Evolutionary conservation across 768 basidiomycete species (phyloP), one percentile per base, ranked within the genome.

Genomic region (Coprinellus aureogranulatus): DNA sequence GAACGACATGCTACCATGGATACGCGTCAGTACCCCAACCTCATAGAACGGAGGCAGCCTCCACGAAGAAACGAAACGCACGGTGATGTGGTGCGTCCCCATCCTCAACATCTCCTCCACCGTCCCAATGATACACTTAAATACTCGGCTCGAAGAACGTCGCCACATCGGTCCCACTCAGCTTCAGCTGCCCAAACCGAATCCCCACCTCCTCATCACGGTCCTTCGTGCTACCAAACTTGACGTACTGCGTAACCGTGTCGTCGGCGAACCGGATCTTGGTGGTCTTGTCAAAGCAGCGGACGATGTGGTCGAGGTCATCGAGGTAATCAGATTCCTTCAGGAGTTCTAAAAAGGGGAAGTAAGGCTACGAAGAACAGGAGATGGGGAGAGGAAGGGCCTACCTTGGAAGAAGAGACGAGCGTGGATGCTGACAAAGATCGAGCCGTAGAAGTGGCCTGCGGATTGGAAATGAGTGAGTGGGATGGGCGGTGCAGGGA

Each of bases 391-490:
- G 22, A 5, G 2, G 10, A 16, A 34, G 42, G 39, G 22, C 28
- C 27, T 12, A 27, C 81, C 60, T 60, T 68, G 41, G 25, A 82
- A 64, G 61, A 72, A 72, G n/a, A 61, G 48, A 3, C 62, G 65
- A 23, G 79, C 79, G 18, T 74, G 72, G 41, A 64, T 69, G 20
- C 71, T 80, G 18, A 82, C 77, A 37, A 77, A 81, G 2, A 80
- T 68, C 0, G 81, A 79, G 4, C 82, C 82, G 58, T 75, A 72
- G 28, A 82, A 71, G 34, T 71, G 72, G 62, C 81, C 82, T 84
- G 26, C 3, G 26, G 12, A 0, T 8, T 1, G 25, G 28, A 34
- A 14, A 14, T 34, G 34, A 34, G 11, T 31, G 10, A 49, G 23
- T 14, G 37, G 25, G 10, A 20, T 37, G 3, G 8, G 30, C 61